Evolutionary conservation across 176 grass and related monocot species (phyloP).

Genomic region (Carex pumila): DNA sequence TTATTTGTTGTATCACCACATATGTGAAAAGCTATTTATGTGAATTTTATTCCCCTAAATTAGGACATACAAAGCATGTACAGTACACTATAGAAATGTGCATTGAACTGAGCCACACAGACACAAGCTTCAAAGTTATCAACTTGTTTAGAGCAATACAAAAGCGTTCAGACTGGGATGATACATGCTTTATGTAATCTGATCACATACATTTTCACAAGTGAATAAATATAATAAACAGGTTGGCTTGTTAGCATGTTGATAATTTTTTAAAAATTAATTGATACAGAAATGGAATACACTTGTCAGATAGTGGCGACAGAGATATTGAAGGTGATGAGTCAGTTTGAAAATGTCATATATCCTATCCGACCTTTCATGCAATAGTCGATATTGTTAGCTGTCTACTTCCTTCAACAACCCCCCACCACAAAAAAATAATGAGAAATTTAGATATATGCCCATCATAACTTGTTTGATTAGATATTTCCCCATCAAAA

Average conservation of each 20-base stretch:
- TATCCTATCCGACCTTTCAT: too few relatives aligned
- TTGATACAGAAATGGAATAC: constrained; percentile 24
- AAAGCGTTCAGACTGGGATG: constrained; percentile 2
- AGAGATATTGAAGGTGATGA: constrained; percentile 20
- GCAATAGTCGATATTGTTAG: too few relatives aligned
- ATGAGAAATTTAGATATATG: too few relatives aligned
- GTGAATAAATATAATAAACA: neutral
- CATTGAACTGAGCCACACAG: neutral
- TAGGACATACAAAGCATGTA: neutral
- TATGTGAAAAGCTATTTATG: too few relatives aligned
- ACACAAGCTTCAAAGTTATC: neutral
- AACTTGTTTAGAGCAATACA: constrained; percentile 22
- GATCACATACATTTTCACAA: neutral
- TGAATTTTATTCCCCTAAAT: neutral
- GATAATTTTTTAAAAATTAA: neutral
- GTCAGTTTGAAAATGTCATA: neutral
- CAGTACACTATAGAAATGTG: neutral
- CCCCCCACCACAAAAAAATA: too few relatives aligned
- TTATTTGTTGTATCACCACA: too few relatives aligned
- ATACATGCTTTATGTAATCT: constrained; percentile 23
- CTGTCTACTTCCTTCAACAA: too few relatives aligned
- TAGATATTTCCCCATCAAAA: too few relatives aligned
- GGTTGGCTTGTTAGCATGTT: neutral
- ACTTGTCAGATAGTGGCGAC: constrained; percentile 15
- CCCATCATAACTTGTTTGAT: too few relatives aligned